These are phyloP conservation scores for Hyphopichia homilentoma DNA, from an alignment of 805 yeast species.

Conservation along the genomic window DNA sequence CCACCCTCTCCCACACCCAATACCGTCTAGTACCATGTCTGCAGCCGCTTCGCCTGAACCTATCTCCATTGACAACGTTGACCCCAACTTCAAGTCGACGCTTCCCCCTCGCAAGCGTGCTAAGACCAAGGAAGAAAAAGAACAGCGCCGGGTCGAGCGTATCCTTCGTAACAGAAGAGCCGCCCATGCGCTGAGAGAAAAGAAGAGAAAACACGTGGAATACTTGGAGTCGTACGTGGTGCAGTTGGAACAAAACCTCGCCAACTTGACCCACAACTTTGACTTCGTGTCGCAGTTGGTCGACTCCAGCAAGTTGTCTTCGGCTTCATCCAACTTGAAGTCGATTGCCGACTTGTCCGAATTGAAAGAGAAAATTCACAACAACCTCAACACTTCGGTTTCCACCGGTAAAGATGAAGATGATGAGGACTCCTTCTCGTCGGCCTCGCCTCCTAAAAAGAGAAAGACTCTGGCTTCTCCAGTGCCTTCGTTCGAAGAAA, in stretches of 20 bases:
- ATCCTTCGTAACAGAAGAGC: slow-evolving; percentile 93
- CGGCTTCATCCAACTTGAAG: slow-evolving; percentile 4
- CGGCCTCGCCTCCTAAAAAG: slow-evolving; percentile 2
- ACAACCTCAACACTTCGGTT: slow-evolving; percentile 15
- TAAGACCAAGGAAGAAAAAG: slow-evolving; percentile 93
- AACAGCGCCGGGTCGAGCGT: slow-evolving; percentile 91
- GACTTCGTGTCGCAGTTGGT: slow-evolving; percentile 12
- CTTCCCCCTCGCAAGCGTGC: slow-evolving; percentile 96
- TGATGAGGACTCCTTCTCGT: neutral
- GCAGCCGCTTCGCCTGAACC: neutral
- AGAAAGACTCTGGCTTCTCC: slow-evolving; percentile 8
- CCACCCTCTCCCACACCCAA: too few species aligned
- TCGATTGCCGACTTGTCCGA: slow-evolving; percentile 15
- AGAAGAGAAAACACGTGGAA: slow-evolving; percentile 90
- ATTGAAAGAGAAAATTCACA: slow-evolving; percentile 24
- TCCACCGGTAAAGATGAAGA: slow-evolving; percentile 1
- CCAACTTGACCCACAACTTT: slow-evolving; percentile 21
- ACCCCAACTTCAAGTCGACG: slow-evolving; percentile 35
- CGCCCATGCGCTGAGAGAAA: slow-evolving; percentile 96
- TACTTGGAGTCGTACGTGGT: slow-evolving; percentile 63
- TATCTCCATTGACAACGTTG: slow-evolving; percentile 4
- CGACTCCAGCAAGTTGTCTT: slow-evolving; percentile 7
- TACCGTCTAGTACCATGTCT: neutral
- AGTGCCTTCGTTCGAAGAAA: neutral
- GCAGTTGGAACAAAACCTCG: slow-evolving; percentile 36